Conservation (phyloP, 2,329 filamentous ascomycete species). For the Gnomoniopsis sp. region DNA sequence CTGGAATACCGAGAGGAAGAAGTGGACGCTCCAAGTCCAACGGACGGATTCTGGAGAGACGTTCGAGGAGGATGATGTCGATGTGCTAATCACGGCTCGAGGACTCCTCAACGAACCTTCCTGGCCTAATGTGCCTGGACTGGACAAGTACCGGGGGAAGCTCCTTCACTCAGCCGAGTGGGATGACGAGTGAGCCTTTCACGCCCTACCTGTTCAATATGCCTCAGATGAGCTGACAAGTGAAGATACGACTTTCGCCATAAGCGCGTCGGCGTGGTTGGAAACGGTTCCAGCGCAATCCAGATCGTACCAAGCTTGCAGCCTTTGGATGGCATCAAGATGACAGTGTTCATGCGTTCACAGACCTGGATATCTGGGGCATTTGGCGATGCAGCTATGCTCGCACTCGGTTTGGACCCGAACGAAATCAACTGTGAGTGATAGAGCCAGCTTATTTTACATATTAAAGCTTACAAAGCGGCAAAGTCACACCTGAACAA, state of each 20-base stretch:
- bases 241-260: constrained; percentile 42
- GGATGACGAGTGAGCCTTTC: constrained; percentile 33
- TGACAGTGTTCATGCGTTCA: constrained; percentile 46
- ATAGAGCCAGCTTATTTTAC: too few relatives aligned
- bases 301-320: constrained; percentile 50
- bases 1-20: constrained; percentile 37
- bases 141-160: constrained; percentile 39
- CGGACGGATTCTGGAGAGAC: constrained; percentile 32
- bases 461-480: not conserved
- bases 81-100: constrained; percentile 39
- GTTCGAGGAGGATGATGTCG: constrained; percentile 34
- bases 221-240: not conserved
- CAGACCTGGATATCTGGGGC: constrained; percentile 46
- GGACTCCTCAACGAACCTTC: constrained; percentile 39
- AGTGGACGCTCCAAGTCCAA: constrained; percentile 36
- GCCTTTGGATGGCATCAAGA: constrained; percentile 35
- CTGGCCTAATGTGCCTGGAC: constrained; percentile 41
- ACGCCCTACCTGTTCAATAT: not conserved
- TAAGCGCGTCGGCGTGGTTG: constrained; percentile 48
- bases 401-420: constrained; percentile 38
- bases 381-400: constrained; percentile 44
- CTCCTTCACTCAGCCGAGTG: constrained; percentile 44
- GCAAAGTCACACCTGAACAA: constrained; percentile 35
- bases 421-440: constrained; percentile 34
- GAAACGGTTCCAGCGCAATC: constrained; percentile 50